Base-by-base conservation (phyloP, 2,329 filamentous ascomycete species). In the Fusarium sp. region DNA sequence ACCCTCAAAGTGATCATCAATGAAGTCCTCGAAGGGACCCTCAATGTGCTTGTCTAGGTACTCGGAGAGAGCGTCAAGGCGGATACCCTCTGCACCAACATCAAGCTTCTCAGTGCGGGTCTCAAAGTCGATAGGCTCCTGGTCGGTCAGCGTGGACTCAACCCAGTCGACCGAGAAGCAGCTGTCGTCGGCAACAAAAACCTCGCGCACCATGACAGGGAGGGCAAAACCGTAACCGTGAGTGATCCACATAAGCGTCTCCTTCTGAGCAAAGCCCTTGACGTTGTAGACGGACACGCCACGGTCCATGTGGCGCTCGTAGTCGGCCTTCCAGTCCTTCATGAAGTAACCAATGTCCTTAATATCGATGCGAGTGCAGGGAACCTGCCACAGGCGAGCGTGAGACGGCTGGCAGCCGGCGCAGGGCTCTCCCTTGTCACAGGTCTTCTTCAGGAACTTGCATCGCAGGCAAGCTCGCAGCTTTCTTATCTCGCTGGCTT, bases 371-470 rank as follows among this genome's bases (percentile, higher is more conserved):
- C 95, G 93, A 41, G 95, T 98, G 86, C 95, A 98, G 66, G 95
- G 95, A 46, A 98, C 95, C 83, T 98, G 95, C 95, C 95, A 98
- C 55, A 98, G 87, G 70, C 95, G 91, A 69, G 95, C 95, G 81
- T 98, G 95, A 18, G 95, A 97, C 53, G 95, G 95, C 84, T 97
- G 93, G 85, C 95, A 98, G 50, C 95, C 95, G 76, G 92, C 93
- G 82, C 95, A 98, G 62, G 95, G 95, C 84, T 98, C 95, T 70
- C 95, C 95, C 85, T 97, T 98, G 82, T 98, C 95, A 79, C 95
- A 98, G 51, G 95, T 98, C 89, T 98, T 98, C 89, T 98, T 98
- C 80, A 98, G 87, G 86, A 98, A 98, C 84, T 98, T 98, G 89
- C 95, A 98, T 72, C 95, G 91, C 75, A 98, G 86, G 81, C 95